Evolutionary conservation across 2,329 filamentous ascomycete species (phyloP), one percentile per base, ranked within the genome.

Genomic region (Colletotrichum sp.): DNA sequence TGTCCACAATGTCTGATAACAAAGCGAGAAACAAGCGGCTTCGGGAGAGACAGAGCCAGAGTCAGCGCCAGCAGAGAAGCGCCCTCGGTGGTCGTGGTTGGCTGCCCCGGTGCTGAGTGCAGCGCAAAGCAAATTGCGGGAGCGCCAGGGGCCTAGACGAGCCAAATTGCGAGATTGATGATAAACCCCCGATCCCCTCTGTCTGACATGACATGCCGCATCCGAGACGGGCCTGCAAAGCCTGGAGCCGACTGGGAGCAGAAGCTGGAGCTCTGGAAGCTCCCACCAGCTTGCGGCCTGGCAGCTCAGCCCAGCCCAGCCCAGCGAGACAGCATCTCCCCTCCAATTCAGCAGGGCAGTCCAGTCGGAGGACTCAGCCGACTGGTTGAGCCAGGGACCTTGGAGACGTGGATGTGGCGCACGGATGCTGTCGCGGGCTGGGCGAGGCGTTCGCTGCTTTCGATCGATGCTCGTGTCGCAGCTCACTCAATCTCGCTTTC

Each of bases 401-500:
- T 57, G 64, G 36, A 44, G 34, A 57, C 64, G 64, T 55, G 62
- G 62, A 64, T 64, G 62, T 32, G 62, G 65, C 49, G 73, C 73
- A 76, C 73, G 73, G 73, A 76, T 73, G 64, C 70, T 64, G 70
- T 69, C 69, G 69, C 70, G 73, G 63, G 69, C 73, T 73, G 70
- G 32, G 70, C 69, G 72, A 76, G 64, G 69, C 73, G 63, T 72
- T 55, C 44, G 69, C 70, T 63, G 73, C 57, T 73, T 76, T 69
- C 73, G 69, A 76, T 76, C 57, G 69, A 60, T 18, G 34, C 44
- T 60, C 63, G 36, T 66, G 62, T 63, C 60, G 32, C 26, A 39
- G 15, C 70, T 64, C 34, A 26, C 69, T n/a, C 39, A 71, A 65
- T 71, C 44, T 64, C 59, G 69, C 69, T 57, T 36, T 65, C 69